Evolutionary conservation across 2,329 filamentous ascomycete genomes (phyloP), one percentile per base, ranked within the genome.

Genomic region (Phialocephala sp.): DNA sequence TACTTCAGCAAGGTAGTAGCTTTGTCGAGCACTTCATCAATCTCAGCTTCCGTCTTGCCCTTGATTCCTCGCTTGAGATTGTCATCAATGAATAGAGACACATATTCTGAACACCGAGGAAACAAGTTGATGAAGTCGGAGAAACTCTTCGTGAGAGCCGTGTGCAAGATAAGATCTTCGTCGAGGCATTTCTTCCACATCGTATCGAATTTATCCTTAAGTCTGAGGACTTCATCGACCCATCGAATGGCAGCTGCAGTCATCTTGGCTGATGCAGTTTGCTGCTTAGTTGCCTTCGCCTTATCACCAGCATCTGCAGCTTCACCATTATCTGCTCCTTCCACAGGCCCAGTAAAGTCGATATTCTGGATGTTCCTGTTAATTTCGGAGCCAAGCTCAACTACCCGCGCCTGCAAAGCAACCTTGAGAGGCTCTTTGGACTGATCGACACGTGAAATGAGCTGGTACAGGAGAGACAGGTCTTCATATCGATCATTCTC

Each of bases 1-100:
- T 97, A 97, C 55, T 93, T 89, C 60, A 99, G 85, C 8, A 99
- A 82, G 0, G 90, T 88, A 67, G 97, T 96, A 14, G 94, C 94
- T 76, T 95, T 97, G 66, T 97, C 94, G 47, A 98, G 82, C 0
- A 97, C 87, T 8, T 81, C 78, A 73, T 98, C 94, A 15, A 97
- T 87, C 75, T 98, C 94, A 35, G 84, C 85, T 73, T 98, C 95
- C 0, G 92, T 94, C 82, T 96, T 97, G 68, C 93, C 93, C 76
- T 93, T 94, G 77, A 97, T 91, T 4, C 94, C 94, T 72, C 94
- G 91, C 80, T 97, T 97, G 74, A 99, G 86, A 74, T 94, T 97
- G 73, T 98, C 94, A 73, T 99, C 95, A 65, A 99, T 97, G 79
- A 97, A 99, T 0, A 99, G 84, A 0, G 95, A 99, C 6, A 98